Conservation (phyloP, 2,329 filamentous ascomycete species). For the Fusarium secorum region DNA sequence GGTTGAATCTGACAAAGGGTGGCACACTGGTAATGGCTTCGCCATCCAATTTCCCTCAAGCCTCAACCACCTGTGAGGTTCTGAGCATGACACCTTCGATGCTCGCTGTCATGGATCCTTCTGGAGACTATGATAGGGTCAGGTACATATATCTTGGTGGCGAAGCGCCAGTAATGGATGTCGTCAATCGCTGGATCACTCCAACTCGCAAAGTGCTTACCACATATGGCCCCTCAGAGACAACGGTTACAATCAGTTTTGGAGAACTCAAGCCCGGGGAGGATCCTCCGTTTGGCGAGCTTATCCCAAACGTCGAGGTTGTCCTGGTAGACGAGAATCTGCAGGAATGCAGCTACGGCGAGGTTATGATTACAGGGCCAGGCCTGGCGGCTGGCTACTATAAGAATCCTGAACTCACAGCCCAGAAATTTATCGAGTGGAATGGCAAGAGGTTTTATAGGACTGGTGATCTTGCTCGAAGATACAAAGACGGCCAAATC, state of each 20-base stretch:
- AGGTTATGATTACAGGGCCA: background rate
- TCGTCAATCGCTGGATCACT: background rate
- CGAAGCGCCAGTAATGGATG: background rate
- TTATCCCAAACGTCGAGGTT: background rate
- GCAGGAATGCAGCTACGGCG: background rate
- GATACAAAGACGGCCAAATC: background rate
- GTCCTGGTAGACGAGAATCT: background rate
- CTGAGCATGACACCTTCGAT: background rate
- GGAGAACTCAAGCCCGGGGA: background rate
- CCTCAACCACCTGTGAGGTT: background rate
- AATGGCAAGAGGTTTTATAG: background rate
- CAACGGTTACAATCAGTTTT: background rate
- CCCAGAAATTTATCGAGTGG: background rate
- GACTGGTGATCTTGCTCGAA: background rate
- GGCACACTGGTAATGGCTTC: background rate
- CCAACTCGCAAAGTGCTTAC: background rate
- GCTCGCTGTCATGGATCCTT: background rate
- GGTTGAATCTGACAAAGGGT: background rate
- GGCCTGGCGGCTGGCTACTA: background rate
- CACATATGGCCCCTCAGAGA: background rate
- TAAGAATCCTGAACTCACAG: background rate
- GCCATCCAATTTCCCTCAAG: background rate
- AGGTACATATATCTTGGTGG: background rate
- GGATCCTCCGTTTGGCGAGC: background rate
- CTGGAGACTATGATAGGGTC: background rate